Evolutionary conservation across 2,329 filamentous ascomycete genomes (phyloP).

Genomic region (Gaeumannomyces sp.): DNA sequence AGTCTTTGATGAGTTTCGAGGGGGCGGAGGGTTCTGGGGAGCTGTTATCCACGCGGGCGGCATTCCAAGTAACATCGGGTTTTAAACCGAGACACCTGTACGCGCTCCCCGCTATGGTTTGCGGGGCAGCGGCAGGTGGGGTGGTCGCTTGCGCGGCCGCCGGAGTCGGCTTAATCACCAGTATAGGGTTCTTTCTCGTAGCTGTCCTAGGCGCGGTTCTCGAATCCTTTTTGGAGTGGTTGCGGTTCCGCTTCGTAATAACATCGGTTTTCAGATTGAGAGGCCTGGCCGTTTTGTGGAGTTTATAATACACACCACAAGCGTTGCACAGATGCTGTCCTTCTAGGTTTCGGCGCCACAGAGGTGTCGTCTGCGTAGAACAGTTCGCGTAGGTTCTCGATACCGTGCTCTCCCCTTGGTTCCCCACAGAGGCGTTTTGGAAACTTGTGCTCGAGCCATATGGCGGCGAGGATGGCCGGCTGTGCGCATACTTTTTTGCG

Average conservation of each 20-base stretch:
- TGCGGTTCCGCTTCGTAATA: slow-evolving; percentile 90
- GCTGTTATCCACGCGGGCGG: too few relatives aligned
- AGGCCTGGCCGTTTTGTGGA: slow-evolving; percentile 94
- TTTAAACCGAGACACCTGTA: slow-evolving; percentile 23
- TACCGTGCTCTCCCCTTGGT: slow-evolving; percentile 47
- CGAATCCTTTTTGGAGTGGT: slow-evolving; percentile 59
- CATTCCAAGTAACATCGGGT: too few relatives aligned
- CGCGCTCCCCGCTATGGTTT: slow-evolving; percentile 38
- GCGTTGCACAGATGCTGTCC: slow-evolving; percentile 96
- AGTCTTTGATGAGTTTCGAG: too few relatives aligned
- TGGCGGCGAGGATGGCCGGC: slow-evolving; percentile 49
- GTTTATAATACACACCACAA: slow-evolving; percentile 91
- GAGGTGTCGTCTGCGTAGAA: slow-evolving; percentile 93
- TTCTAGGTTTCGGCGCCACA: slow-evolving; percentile 96
- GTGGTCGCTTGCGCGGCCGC: slow-evolving; percentile 16
- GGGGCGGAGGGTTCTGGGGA: too few relatives aligned
- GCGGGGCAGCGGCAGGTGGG: slow-evolving; percentile 20
- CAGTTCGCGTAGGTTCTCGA: slow-evolving; percentile 87
- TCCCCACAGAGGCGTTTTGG: slow-evolving; percentile 40
- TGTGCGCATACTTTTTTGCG: slow-evolving; percentile 39
- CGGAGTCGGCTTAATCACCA: slow-evolving; percentile 42
- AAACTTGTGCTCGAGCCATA: slow-evolving; percentile 55
- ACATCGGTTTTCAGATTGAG: slow-evolving; percentile 95
- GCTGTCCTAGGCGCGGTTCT: slow-evolving; percentile 31
- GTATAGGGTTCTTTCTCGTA: slow-evolving; percentile 64